A percentile compares a stretch with the other conserved stretches of the same genome.
These are phyloP conservation scores for Penicillium pulvis DNA, from an alignment of 495 filamentous ascomycete genomes.

Conservation along the genomic window DNA sequence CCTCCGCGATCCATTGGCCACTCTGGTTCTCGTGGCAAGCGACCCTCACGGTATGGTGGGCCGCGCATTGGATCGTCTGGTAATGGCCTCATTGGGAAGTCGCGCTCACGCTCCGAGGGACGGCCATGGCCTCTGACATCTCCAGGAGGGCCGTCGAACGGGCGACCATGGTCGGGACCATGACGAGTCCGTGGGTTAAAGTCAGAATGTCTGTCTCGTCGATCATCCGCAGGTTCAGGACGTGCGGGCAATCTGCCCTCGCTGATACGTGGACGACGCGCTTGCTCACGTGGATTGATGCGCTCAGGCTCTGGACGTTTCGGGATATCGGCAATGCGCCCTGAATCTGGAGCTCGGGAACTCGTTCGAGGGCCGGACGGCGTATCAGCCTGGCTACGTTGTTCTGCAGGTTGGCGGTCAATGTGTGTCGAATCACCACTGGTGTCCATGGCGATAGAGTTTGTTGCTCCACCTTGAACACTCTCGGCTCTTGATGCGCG, in stretches of 20 bases:
- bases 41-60: slow-evolving; percentile 38
- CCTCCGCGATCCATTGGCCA: slow-evolving; percentile 42
- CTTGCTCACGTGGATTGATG: slow-evolving; percentile 32
- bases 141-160: slow-evolving; percentile 33
- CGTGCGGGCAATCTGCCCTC: slow-evolving; percentile 40
- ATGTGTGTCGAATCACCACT: not conserved
- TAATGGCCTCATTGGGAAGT: slow-evolving; percentile 34
- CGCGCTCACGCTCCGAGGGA: slow-evolving; percentile 36
- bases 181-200: slow-evolving; percentile 41
- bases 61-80: slow-evolving; percentile 47
- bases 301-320: slow-evolving; percentile 43
- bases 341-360: slow-evolving; percentile 33
- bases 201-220: slow-evolving; percentile 41
- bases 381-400: slow-evolving; percentile 20
- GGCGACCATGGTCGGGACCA: slow-evolving; percentile 36
- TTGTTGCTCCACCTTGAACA: slow-evolving; percentile 10
- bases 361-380: slow-evolving; percentile 28
- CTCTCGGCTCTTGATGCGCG: slow-evolving; percentile 17
- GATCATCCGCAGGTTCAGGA: slow-evolving; percentile 42
- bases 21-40: slow-evolving; percentile 35
- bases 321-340: slow-evolving; percentile 33
- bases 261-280: slow-evolving; percentile 34
- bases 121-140: slow-evolving; percentile 36
- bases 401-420: slow-evolving; percentile 16
- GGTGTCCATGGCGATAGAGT: slow-evolving; percentile 12